Evolutionary conservation across 805 yeast genomes (phyloP), one percentile per base, ranked within the genome.

Genomic region (Phaffomyces opuntiae): DNA sequence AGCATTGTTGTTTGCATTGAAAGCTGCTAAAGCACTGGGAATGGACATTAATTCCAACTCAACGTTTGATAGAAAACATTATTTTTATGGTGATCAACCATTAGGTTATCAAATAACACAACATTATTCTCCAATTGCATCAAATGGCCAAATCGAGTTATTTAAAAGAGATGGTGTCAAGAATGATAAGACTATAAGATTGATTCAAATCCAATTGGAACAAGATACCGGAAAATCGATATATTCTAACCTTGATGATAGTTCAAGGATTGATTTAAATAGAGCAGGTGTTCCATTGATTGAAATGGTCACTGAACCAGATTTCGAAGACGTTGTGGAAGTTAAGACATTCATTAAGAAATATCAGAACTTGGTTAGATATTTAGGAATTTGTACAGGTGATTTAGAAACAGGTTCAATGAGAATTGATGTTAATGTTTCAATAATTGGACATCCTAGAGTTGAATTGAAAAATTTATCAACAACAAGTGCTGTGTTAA

Each of bases 51-150:
- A 76, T 47, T 52, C 63, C 0, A 51, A 58, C 8, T 84, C 91
- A 1, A 69, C 81, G 1, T 93, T 93, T 62, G 99, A 93, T 59
- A 71, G 99, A 53, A 93, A 93, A 63, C 99, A 93, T 62, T 93
- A 93, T 62, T 89, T 93, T 63, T 93, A 93, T 62, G 91, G 90
- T 1, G 99, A 93, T 63, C 98, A 93, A 61, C 99, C 99, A 0
- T 65, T 85, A 44, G 99, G 99, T 1, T 93, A 89, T 64, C 99
- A 93, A 62, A 84, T 93, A 42, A 93, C 99, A 0, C 99, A 93
- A 64, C 86, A 80, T 58, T 87, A 76, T 60, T 73, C 73, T 33
- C 97, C 98, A 1, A 69, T 87, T 40, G 93, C 96, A 2, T 68
- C 63, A 31, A 72, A 77, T 41, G 99, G 99, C 0, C 52, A 44